Evolutionary conservation across 2,329 filamentous ascomycete species (phyloP).

Genomic region (Fusarium sp.): DNA sequence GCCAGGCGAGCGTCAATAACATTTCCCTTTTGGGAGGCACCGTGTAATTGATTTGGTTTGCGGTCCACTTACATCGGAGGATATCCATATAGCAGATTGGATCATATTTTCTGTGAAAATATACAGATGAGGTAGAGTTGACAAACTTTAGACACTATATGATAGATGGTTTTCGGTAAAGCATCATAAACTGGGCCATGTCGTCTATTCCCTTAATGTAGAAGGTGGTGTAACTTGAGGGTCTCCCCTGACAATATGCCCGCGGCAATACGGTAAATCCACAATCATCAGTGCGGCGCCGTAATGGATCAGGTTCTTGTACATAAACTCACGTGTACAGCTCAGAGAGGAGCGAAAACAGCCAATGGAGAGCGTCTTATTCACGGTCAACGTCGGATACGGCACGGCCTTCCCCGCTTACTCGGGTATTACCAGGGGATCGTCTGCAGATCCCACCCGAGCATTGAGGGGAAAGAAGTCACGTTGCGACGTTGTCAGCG

Average conservation of each 20-base stretch:
- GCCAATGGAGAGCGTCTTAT: conserved; percentile 11
- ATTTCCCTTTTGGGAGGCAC: too few relatives aligned
- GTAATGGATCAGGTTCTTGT: not conserved
- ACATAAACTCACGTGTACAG: not conserved
- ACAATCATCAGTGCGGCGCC: not conserved
- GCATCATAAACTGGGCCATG: not conserved
- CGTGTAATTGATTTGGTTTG: too few relatives aligned
- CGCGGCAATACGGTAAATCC: not conserved
- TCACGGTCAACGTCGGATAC: conserved; percentile 13
- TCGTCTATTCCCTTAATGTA: not conserved
- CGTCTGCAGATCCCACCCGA: conserved; percentile 6
- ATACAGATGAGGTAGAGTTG: too few relatives aligned
- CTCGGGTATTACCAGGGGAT: conserved; percentile 15
- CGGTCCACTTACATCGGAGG: too few relatives aligned
- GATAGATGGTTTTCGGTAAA: too few relatives aligned
- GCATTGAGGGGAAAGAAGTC: conserved; percentile 18
- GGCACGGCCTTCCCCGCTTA: conserved; percentile 27
- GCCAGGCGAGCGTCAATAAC: too few relatives aligned
- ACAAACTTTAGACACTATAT: too few relatives aligned
- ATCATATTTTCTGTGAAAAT: too few relatives aligned
- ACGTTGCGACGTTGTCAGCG: not conserved
- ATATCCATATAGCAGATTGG: too few relatives aligned
- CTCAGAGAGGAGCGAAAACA: not conserved
- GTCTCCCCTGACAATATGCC: not conserved
- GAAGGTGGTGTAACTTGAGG: not conserved